Evolutionary conservation across 139 green algal species (phyloP).

Genomic region (Diplosphaera chodatii): DNA sequence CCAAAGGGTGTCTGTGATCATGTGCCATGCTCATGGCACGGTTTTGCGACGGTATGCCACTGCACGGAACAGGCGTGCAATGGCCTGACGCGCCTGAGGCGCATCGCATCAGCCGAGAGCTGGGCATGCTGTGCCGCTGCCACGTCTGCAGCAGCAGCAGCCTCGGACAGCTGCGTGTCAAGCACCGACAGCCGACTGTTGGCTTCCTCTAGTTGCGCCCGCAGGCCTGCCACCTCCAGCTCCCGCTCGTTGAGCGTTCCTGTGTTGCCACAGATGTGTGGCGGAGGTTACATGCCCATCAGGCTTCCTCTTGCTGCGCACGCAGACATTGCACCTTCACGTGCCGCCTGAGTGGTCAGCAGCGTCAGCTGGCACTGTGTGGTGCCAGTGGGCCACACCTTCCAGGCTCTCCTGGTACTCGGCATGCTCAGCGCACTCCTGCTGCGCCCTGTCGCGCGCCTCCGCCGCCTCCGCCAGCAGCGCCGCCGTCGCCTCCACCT

Average conservation of each 20-base stretch:
- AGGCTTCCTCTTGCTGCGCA: too few relatives aligned
- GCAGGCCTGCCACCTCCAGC: background rate
- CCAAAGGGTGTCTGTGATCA: too few relatives aligned
- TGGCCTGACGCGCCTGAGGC: background rate
- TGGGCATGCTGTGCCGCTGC: background rate
- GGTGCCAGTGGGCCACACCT: background rate
- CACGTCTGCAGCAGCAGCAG: background rate
- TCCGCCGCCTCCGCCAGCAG: conserved; percentile 1
- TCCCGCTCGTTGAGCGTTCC: background rate
- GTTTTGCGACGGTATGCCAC: too few relatives aligned
- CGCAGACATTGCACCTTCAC: too few relatives aligned
- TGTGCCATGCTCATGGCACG: too few relatives aligned
- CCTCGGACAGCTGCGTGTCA: background rate
- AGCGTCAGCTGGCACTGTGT: too few relatives aligned
- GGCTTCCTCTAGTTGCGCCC: background rate
- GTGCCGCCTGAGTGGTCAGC: too few relatives aligned
- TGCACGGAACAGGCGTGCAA: too few relatives aligned
- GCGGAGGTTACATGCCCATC: too few relatives aligned
- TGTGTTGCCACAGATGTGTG: background rate
- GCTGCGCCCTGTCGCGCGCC: background rate
- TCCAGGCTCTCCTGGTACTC: background rate
- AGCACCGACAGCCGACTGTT: too few relatives aligned
- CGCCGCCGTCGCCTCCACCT: background rate
- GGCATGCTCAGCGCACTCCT: background rate
- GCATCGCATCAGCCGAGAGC: background rate